Evolutionary conservation across 2,329 filamentous ascomycete genomes (phyloP).

Genomic region (Pseudogymnoascus sp.): DNA sequence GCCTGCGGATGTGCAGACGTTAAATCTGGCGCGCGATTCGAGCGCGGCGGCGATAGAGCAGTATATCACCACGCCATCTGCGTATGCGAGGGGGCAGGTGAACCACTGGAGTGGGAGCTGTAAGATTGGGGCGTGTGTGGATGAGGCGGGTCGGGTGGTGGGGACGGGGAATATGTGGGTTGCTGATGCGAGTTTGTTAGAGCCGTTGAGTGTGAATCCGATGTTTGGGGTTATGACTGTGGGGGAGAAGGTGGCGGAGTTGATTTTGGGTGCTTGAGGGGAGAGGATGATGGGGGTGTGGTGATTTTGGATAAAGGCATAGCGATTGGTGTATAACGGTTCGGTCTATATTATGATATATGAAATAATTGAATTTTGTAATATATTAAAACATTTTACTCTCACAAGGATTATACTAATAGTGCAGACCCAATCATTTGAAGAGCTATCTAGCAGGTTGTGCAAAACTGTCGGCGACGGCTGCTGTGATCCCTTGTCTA

Average conservation of each 20-base stretch:
- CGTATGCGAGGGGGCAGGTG: constrained; percentile 42
- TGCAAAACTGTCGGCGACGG: too few relatives aligned
- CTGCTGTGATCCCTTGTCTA: too few relatives aligned
- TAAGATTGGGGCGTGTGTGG: constrained; percentile 42
- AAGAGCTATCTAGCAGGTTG: too few relatives aligned
- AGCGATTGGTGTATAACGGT: not conserved
- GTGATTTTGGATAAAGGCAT: not conserved
- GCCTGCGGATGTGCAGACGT: constrained; percentile 33
- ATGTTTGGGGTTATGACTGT: constrained; percentile 48
- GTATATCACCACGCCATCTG: constrained; percentile 41
- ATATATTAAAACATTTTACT: too few relatives aligned
- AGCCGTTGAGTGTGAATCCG: constrained; percentile 45
- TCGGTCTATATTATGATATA: too few relatives aligned
- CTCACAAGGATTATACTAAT: too few relatives aligned
- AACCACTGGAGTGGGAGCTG: constrained; percentile 48
- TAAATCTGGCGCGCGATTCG: constrained; percentile 40
- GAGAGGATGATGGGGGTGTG: not conserved
- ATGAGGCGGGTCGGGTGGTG: constrained; percentile 37
- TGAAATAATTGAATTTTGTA: too few relatives aligned
- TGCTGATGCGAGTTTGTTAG: constrained; percentile 41
- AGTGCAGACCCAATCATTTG: too few relatives aligned
- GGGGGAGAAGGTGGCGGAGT: constrained; percentile 42
- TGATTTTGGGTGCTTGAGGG: constrained; percentile 31
- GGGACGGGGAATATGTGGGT: constrained; percentile 44
- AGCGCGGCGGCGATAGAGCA: constrained; percentile 39